Percentiles rank a stretch among this genome's conserved stretches.
These are phyloP conservation scores for Scedosporium dehoogii DNA, from an alignment of 2,329 filamentous ascomycete species.

Conservation along the genomic window DNA sequence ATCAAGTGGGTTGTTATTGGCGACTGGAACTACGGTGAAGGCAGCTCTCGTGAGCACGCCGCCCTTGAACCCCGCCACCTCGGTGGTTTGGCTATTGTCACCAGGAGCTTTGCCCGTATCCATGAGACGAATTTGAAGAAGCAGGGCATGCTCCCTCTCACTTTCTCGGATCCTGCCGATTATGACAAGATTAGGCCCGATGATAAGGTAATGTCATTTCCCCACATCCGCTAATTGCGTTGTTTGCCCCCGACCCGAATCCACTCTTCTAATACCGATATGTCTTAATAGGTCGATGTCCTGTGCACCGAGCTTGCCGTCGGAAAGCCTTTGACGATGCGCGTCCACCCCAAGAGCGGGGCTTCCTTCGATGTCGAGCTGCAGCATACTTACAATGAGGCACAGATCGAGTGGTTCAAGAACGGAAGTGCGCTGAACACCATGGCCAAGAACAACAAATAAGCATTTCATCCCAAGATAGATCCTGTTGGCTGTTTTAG, in stretches of 20 bases:
- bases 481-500: neutral
- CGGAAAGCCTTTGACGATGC: slow-evolving; percentile 85
- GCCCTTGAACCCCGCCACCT: slow-evolving; percentile 96
- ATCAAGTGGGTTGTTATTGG: slow-evolving; percentile 96
- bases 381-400: slow-evolving; percentile 94
- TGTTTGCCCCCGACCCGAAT: slow-evolving; percentile 7
- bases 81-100: slow-evolving; percentile 93
- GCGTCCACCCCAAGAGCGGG: slow-evolving; percentile 85
- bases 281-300: slow-evolving; percentile 55
- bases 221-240: slow-evolving; percentile 8
- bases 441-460: slow-evolving; percentile 64
- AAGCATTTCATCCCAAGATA: neutral
- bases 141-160: slow-evolving; percentile 99
- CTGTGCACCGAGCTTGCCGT: slow-evolving; percentile 81
- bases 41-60: slow-evolving; percentile 94
- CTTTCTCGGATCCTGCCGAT: slow-evolving; percentile 87
- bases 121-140: slow-evolving; percentile 99
- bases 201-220: slow-evolving; percentile 51
- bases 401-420: slow-evolving; percentile 98
- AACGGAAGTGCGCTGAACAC: slow-evolving; percentile 96
- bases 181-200: slow-evolving; percentile 95
- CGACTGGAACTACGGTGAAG: slow-evolving; percentile 99
- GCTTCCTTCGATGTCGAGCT: slow-evolving; percentile 69
- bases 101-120: slow-evolving; percentile 92
- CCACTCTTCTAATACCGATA: slow-evolving; percentile 13